A percentile compares a stretch with the other conserved stretches of the same genome.
Conservation (phyloP, 2,329 filamentous ascomycete genomes). For the Fusarium odoratissimum region DNA sequence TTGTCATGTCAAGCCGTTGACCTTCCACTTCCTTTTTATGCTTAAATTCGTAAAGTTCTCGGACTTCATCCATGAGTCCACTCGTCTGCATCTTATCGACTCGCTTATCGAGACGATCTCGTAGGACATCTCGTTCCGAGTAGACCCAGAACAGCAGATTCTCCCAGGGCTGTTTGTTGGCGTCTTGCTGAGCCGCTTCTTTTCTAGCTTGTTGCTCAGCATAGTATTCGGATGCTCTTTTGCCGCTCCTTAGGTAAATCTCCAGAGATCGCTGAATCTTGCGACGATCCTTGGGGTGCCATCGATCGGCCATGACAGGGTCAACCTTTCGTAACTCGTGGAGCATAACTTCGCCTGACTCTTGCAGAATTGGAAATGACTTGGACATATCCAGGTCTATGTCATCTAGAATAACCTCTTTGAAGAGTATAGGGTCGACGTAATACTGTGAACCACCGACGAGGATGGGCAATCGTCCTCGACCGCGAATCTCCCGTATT, state of each 20-base stretch:
- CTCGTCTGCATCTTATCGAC: constrained; percentile 84
- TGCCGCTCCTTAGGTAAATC: constrained; percentile 87
- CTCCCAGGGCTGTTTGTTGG: constrained; percentile 55
- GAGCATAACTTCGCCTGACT: constrained; percentile 77
- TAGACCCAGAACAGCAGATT: constrained; percentile 90
- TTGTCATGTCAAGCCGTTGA: constrained; percentile 73
- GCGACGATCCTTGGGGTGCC: constrained; percentile 93
- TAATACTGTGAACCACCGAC: constrained; percentile 98
- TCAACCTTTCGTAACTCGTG: constrained; percentile 82
- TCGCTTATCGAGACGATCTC: constrained; percentile 76
- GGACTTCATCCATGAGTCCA: constrained; percentile 63
- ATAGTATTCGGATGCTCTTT: constrained; percentile 86
- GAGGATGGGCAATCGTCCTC: constrained; percentile 86
- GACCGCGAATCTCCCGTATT: constrained; percentile 80
- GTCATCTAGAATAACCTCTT: constrained; percentile 66
- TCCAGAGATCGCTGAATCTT: constrained; percentile 92
- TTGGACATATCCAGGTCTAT: constrained; percentile 50
- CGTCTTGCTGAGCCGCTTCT: constrained; percentile 41
- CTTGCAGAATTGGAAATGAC: constrained; percentile 77
- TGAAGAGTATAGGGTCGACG: constrained; percentile 85
- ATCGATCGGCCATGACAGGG: constrained; percentile 86
- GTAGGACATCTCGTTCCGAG: constrained; percentile 74
- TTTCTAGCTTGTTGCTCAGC: constrained; percentile 73
- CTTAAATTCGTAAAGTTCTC: constrained; percentile 58
- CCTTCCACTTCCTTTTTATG: constrained; percentile 55